Evolutionary conservation across 176 grass and related monocot species (phyloP).

Genomic region (Calamus simplicifolius): DNA sequence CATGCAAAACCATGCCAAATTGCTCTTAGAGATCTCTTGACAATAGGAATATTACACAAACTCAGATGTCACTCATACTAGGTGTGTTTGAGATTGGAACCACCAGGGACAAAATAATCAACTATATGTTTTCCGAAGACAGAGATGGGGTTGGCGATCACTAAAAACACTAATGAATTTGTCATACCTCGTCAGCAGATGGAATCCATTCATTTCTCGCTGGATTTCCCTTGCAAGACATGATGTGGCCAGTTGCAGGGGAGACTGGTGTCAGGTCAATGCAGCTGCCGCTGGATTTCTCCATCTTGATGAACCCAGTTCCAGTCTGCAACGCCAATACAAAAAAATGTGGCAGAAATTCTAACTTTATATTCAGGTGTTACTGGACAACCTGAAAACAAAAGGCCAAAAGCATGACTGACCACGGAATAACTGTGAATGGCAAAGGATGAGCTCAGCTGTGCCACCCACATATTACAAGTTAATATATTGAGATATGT

Average conservation of each 20-base stretch:
- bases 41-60: neutral
- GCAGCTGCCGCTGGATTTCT: slow-evolving; percentile 30
- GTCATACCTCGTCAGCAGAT: slow-evolving; percentile 48
- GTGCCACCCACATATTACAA: too few species aligned
- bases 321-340: slow-evolving; percentile 36
- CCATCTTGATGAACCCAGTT: slow-evolving; percentile 67
- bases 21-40: too few species aligned
- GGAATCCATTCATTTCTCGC: slow-evolving; percentile 88
- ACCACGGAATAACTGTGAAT: too few species aligned
- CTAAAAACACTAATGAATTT: neutral
- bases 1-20: too few species aligned
- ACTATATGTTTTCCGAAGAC: too few species aligned
- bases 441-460: too few species aligned
- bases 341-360: slow-evolving; percentile 1
- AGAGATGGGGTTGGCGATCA: too few species aligned
- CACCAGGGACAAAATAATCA: too few species aligned
- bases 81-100: slow-evolving; percentile 59
- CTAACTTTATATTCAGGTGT: too few species aligned
- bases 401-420: too few species aligned
- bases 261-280: slow-evolving; percentile 12
- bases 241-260: slow-evolving; percentile 23
- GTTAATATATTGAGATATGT: too few species aligned
- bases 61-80: slow-evolving; percentile 61
- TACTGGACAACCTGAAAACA: too few species aligned
- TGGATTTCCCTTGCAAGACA: slow-evolving; percentile 51